Base-by-base conservation (phyloP, 495 filamentous ascomycete genomes). In the Penicillium crystallinum region DNA sequence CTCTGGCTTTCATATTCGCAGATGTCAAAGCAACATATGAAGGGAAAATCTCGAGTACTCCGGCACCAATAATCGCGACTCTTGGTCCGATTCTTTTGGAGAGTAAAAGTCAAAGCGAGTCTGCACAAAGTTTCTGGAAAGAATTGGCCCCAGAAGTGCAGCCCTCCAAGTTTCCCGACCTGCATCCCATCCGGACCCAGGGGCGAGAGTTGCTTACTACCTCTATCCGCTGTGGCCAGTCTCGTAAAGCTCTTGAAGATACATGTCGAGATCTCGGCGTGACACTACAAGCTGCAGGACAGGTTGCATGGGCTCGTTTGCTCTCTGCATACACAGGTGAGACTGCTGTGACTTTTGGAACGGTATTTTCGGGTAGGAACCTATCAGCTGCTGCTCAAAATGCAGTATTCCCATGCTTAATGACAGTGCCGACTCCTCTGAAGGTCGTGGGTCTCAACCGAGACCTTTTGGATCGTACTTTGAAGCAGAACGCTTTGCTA, bases 301-400 rank as follows among this genome's bases (percentile, higher is more conserved):
- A 92, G 62, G 84, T 81, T n/a, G 79, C 86, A 25, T 93, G 89
- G 88, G 77, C 81, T 2, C 73, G 81, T 11, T 57, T 95, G 1
- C 75, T 93, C 4, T 77, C 84, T 11, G 77, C 82, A 0, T 91
- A 91, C 61, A 80, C 80, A 27, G 89, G 89, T 6, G 88, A 95
- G 43, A 19, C 62, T 4, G 76, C 72, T 12, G 80, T 89, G 3
- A 81, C 77, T 0, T 91, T 89, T 62, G 90, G 89, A 0, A 76
- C 87, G 30, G 87, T 85, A 52, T 73, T 93, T 8, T 89, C 89
- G 3, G 87, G 87, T 3, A 75, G 87, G 8, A 81, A 78, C 23
- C 49, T 74, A 10, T 74, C 79, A 1, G 68, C 79, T 9, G 69
- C 69, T 39, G 78, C 81, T 0, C 70, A 75, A 41, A 54, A 74